These are phyloP conservation scores for Perkinsus marinus DNA, from an alignment of 169 alveolate species.

Conservation along the genomic window DNA sequence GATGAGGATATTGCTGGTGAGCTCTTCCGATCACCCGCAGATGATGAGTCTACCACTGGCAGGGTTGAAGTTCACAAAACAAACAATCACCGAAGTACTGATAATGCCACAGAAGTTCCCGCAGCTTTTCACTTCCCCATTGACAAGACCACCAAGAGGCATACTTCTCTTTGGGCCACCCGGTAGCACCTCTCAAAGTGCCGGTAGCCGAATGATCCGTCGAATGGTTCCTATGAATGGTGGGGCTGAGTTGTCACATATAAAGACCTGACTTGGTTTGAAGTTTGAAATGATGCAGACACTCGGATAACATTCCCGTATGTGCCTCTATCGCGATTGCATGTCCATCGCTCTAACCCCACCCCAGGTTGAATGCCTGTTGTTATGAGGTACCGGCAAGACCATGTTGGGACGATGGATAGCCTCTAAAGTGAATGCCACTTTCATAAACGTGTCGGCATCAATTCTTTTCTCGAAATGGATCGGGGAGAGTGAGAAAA, in stretches of 20 bases:
- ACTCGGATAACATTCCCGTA: too few relatives aligned
- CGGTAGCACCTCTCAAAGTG: slow-evolving; percentile 23
- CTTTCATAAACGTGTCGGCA: slow-evolving; percentile 68
- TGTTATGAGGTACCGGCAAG: slow-evolving; percentile 51
- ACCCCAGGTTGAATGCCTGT: too few relatives aligned
- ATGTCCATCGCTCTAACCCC: too few relatives aligned
- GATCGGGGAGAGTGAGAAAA: slow-evolving; percentile 79
- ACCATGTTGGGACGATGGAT: slow-evolving; percentile 77
- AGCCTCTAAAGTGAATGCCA: slow-evolving; percentile 60
- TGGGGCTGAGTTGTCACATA: too few relatives aligned
- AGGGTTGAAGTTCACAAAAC: slow-evolving; percentile 66
- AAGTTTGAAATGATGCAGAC: too few relatives aligned
- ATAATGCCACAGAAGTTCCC: slow-evolving; percentile 67
- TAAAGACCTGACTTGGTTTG: neutral
- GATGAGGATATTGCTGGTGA: neutral
- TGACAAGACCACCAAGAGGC: slow-evolving; percentile 66
- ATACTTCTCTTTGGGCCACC: slow-evolving; percentile 76
- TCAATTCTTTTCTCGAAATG: slow-evolving; percentile 65
- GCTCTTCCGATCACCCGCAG: neutral
- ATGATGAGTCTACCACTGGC: slow-evolving; percentile 20
- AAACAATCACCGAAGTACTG: slow-evolving; percentile 57
- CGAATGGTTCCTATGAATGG: too few relatives aligned
- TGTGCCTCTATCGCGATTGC: too few relatives aligned
- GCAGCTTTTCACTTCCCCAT: slow-evolving; percentile 55
- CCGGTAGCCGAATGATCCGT: too few relatives aligned